phyloP scores from a whole-genome alignment of 768 basidiomycete species.

The Leucosporidium creatinivorum region DNA sequence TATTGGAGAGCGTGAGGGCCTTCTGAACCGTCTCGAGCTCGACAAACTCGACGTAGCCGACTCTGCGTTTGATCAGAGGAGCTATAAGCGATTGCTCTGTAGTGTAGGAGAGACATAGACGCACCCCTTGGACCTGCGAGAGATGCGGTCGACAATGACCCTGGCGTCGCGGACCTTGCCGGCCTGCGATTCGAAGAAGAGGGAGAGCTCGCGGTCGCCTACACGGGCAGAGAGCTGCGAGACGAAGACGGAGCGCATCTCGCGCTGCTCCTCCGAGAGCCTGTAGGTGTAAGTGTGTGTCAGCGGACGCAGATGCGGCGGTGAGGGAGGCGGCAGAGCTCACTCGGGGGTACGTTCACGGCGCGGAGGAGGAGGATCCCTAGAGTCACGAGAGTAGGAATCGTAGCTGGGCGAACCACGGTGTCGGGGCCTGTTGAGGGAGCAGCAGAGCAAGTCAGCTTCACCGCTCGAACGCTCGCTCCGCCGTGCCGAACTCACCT shows the following conservation, averaged over 20 bases:
- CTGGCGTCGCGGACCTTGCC: slow-evolving; percentile 89
- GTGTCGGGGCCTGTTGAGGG: not conserved
- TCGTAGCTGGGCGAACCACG: slow-evolving; percentile 5
- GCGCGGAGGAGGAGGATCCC: not conserved
- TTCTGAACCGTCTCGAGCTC: slow-evolving; percentile 83
- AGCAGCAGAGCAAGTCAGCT: too few relatives aligned
- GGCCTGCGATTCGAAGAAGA: slow-evolving; percentile 98
- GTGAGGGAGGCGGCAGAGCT: not conserved
- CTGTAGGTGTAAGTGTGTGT: too few relatives aligned
- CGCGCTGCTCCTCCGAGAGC: slow-evolving; percentile 74
- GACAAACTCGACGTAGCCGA: slow-evolving; percentile 96
- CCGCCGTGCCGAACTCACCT: not conserved
- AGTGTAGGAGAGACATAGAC: slow-evolving; percentile 28
- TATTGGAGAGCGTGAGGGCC: slow-evolving; percentile 81
- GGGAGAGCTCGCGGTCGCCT: slow-evolving; percentile 92
- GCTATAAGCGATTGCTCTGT: not conserved
- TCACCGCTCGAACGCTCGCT: too few relatives aligned
- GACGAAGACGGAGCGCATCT: slow-evolving; percentile 96
- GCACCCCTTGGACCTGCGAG: slow-evolving; percentile 96
- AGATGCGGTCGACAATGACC: slow-evolving; percentile 90
- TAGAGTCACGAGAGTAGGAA: not conserved
- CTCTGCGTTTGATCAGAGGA: slow-evolving; percentile 54
- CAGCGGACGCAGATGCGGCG: not conserved
- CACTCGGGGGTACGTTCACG: not conserved
- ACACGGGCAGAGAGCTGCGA: slow-evolving; percentile 95